These are phyloP conservation scores for Hymenotorrendiella dingleyae DNA, from an alignment of 2,329 filamentous ascomycete species.

Conservation along the genomic window DNA sequence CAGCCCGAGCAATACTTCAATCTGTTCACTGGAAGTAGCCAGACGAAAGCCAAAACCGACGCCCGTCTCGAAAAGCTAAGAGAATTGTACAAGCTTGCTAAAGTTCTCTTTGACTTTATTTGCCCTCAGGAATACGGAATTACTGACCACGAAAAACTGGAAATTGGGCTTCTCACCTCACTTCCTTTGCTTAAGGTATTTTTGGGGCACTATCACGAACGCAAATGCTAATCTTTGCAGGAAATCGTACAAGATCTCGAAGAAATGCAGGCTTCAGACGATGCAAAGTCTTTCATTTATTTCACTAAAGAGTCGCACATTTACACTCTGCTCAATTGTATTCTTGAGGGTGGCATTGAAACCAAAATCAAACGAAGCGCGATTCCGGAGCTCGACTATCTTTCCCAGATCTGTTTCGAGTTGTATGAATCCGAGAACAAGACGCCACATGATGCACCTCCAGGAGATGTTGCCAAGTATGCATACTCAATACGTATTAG, in stretches of 20 bases:
- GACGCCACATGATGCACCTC: slow-evolving; percentile 24
- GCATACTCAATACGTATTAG: slow-evolving; percentile 96
- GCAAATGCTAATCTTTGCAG: slow-evolving; percentile 33
- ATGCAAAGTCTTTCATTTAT: slow-evolving; percentile 95
- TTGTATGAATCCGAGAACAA: slow-evolving; percentile 87
- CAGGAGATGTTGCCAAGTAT: slow-evolving; percentile 42
- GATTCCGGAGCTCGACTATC: slow-evolving; percentile 94
- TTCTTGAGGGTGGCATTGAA: slow-evolving; percentile 91
- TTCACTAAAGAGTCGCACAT: slow-evolving; percentile 99
- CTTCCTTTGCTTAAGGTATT: slow-evolving; percentile 68
- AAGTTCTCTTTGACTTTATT: slow-evolving; percentile 96
- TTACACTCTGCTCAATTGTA: slow-evolving; percentile 96
- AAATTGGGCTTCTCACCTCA: slow-evolving; percentile 92
- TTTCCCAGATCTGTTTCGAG: slow-evolving; percentile 97
- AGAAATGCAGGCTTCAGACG: slow-evolving; percentile 90
- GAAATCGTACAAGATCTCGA: slow-evolving; percentile 97
- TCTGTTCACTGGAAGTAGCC: slow-evolving; percentile 71
- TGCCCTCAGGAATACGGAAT: slow-evolving; percentile 98
- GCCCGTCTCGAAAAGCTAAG: slow-evolving; percentile 80
- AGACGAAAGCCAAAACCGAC: slow-evolving; percentile 74
- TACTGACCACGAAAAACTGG: slow-evolving; percentile 91
- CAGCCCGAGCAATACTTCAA: slow-evolving; percentile 71
- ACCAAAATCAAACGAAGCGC: slow-evolving; percentile 94
- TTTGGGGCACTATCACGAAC: not conserved
- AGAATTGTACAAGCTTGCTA: slow-evolving; percentile 88